These are phyloP conservation scores for Rhizophora mangle DNA, from an alignment of 345 rosid species.

Conservation along the genomic window DNA sequence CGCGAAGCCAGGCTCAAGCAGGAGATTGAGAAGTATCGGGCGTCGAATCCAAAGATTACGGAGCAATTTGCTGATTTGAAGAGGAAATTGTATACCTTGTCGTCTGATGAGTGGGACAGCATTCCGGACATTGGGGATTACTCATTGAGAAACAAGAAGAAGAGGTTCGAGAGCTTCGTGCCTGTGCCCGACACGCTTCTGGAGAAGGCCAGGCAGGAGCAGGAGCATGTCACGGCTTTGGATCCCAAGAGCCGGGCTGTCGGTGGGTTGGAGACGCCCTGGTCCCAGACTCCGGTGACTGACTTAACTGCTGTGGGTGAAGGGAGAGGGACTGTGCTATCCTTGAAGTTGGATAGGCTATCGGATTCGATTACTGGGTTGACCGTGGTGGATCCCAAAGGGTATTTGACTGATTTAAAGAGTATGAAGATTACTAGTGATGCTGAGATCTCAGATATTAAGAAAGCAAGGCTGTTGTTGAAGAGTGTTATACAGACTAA, in stretches of 20 bases:
- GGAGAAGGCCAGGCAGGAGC: slow-evolving; percentile 92
- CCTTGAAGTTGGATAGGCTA: slow-evolving; percentile 81
- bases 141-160: slow-evolving; percentile 81
- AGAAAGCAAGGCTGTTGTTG: slow-evolving; percentile 81
- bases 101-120: slow-evolving; percentile 79
- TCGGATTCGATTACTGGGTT: slow-evolving; percentile 82
- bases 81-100: slow-evolving; percentile 66
- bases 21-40: slow-evolving; percentile 87
- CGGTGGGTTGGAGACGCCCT: slow-evolving; percentile 84
- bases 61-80: slow-evolving; percentile 95
- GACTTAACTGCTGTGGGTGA: slow-evolving; percentile 95
- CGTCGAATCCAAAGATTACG: slow-evolving; percentile 86
- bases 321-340: slow-evolving; percentile 91
- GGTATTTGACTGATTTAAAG: slow-evolving; percentile 84
- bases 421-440: slow-evolving; percentile 96
- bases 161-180: slow-evolving; percentile 86
- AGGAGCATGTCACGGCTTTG: slow-evolving; percentile 90
- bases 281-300: slow-evolving; percentile 79
- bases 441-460: slow-evolving; percentile 89
- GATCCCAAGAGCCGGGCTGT: slow-evolving; percentile 84
- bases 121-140: slow-evolving; percentile 92
- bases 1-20: slow-evolving; percentile 81
- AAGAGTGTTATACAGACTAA: slow-evolving; percentile 87
- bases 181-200: slow-evolving; percentile 83
- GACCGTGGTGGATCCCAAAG: slow-evolving; percentile 94